Conservation (phyloP, 441 rosid species). For the Breynia disticha region DNA sequence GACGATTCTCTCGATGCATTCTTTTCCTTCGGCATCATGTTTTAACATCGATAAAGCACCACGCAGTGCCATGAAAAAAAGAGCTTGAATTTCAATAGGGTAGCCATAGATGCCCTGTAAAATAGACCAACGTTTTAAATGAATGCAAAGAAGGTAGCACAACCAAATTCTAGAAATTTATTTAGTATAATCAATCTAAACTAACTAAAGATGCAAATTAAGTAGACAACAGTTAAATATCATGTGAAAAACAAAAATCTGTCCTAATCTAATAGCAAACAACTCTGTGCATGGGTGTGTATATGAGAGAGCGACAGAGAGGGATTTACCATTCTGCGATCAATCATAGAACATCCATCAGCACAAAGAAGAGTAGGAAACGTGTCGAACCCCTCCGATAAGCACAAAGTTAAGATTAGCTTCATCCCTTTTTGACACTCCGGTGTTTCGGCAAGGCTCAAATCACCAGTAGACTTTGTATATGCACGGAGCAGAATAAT, state of each 20-base stretch:
- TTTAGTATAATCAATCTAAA: too few relatives aligned
- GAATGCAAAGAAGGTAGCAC: too few relatives aligned
- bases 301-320: too few relatives aligned
- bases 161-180: too few relatives aligned
- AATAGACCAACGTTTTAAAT: too few relatives aligned
- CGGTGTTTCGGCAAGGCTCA: constrained; percentile 61
- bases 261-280: too few relatives aligned
- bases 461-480: constrained; percentile 75
- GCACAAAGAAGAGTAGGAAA: constrained; percentile 80
- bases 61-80: constrained; percentile 74
- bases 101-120: constrained; percentile 73
- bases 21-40: constrained; percentile 67
- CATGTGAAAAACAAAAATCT: too few relatives aligned
- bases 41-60: constrained; percentile 58
- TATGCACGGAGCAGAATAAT: constrained; percentile 77
- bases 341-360: constrained; percentile 84
- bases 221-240: too few relatives aligned
- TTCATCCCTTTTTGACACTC: constrained; percentile 79
- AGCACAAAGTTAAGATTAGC: constrained; percentile 57
- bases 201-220: too few relatives aligned
- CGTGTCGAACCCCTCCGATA: constrained; percentile 73
- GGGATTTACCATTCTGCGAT: constrained; percentile 92
- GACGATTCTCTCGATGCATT: constrained; percentile 54
- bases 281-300: too few relatives aligned
- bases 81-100: constrained; percentile 77